These are phyloP conservation scores for Astrothelium subdiscretum DNA, from an alignment of 495 filamentous ascomycete genomes.

Conservation along the genomic window DNA sequence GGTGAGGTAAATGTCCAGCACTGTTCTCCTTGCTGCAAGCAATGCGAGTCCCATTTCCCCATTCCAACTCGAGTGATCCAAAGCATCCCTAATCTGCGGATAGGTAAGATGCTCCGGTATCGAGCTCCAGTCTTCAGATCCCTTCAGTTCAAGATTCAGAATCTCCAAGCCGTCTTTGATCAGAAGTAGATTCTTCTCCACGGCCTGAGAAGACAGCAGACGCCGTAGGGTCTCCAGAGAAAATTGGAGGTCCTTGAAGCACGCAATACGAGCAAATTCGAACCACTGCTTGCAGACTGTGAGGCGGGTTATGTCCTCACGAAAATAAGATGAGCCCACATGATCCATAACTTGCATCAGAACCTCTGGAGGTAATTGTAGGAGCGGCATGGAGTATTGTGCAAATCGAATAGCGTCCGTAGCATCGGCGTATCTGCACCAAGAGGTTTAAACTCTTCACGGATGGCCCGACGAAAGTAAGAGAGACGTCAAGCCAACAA, in stretches of 20 bases:
- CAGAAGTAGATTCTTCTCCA: neutral
- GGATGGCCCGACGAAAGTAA: no score
- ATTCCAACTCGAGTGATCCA: no score
- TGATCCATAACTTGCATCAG: conserved; percentile 9
- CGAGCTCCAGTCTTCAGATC: conserved; percentile 5
- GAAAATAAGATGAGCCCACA: conserved; percentile 9
- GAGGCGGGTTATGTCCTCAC: conserved; percentile 7
- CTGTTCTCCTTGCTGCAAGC: neutral
- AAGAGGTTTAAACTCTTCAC: no score
- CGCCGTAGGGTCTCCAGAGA: conserved; percentile 7
- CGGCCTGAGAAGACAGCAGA: conserved; percentile 4
- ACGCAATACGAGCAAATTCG: conserved; percentile 6
- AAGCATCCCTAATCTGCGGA: no score
- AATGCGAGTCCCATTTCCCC: neutral
- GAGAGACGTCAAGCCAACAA: no score
- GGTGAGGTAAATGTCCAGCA: neutral
- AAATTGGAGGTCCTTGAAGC: conserved; percentile 9
- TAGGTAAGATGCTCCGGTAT: neutral
- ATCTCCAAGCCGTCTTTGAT: conserved; percentile 9
- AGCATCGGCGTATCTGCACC: no score
- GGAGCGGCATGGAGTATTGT: conserved; percentile 6
- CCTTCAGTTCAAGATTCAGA: conserved; percentile 6
- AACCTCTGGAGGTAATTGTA: conserved; percentile 7
- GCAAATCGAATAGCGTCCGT: no score
- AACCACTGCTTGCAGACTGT: conserved; percentile 13